Conservation (phyloP, 176 grass and related monocot genomes). For the Oryza glaberrima region DNA sequence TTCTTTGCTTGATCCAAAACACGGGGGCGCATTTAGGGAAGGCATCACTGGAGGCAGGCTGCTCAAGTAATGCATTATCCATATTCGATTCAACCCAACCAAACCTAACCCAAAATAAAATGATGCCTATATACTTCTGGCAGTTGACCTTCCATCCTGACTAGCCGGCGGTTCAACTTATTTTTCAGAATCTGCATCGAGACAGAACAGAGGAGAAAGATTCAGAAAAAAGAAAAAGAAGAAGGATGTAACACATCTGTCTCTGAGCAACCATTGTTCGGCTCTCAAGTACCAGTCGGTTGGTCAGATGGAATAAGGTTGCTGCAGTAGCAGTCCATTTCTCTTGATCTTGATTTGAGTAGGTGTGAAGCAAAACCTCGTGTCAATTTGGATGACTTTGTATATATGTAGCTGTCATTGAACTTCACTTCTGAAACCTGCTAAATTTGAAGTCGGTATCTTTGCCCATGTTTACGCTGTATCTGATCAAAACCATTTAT, state of each 20-base stretch:
- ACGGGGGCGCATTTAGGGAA: too few relatives aligned
- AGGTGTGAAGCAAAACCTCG: conserved; percentile 22
- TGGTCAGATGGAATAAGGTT: neutral
- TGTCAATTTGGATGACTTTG: neutral
- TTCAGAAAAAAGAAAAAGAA: neutral
- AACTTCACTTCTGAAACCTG: too few relatives aligned
- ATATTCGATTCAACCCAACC: neutral
- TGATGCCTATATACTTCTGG: neutral
- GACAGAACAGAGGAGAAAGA: neutral
- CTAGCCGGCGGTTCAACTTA: conserved; percentile 3
- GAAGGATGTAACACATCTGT: neutral
- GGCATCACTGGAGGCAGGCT: neutral
- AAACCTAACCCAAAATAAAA: neutral
- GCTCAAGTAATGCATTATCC: conserved; percentile 9
- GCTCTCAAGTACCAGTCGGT: conserved; percentile 1
- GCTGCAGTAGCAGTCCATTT: neutral
- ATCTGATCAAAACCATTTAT: neutral
- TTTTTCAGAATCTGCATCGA: neutral
- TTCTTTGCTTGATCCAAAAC: too few relatives aligned
- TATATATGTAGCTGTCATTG: too few relatives aligned
- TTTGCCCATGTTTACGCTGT: neutral
- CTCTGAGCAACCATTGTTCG: neutral
- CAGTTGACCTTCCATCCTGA: conserved; percentile 37
- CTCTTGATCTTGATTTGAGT: neutral
- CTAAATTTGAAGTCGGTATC: too few relatives aligned